A percentile compares a stretch with the other conserved stretches of the same genome.
Conservation (phyloP, 176 grass and related monocot species). For the Ensete glaucum region DNA sequence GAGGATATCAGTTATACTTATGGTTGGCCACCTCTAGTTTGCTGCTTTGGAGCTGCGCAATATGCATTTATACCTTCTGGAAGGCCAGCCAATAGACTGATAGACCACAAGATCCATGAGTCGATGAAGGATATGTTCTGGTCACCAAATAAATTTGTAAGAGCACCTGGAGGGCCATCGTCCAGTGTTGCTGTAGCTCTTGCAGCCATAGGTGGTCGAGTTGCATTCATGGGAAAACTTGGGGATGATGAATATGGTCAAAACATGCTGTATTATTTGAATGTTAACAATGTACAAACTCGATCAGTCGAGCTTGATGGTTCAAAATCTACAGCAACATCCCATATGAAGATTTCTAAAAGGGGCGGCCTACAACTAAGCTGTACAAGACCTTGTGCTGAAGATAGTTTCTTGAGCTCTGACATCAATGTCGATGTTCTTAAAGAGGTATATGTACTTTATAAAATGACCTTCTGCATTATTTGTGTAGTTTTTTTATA, state of each 20-base stretch:
- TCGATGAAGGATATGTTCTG: conserved; percentile 62
- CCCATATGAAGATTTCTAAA: conserved; percentile 55
- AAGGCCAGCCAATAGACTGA: conserved; percentile 55
- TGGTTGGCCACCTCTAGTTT: conserved; percentile 43
- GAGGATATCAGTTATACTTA: conserved; percentile 31
- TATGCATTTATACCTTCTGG: conserved; percentile 71
- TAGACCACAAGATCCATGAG: conserved; percentile 67
- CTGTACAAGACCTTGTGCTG: conserved; percentile 43
- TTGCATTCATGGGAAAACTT: conserved; percentile 85
- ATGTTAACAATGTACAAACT: conserved; percentile 56
- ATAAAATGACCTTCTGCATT: not conserved
- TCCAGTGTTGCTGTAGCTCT: conserved; percentile 69
- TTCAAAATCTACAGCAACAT: conserved; percentile 46
- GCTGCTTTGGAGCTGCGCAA: conserved; percentile 78
- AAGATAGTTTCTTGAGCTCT: conserved; percentile 58
- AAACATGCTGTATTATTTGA: conserved; percentile 51
- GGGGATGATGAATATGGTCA: conserved; percentile 66
- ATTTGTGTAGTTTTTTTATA: not conserved
- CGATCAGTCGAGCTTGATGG: conserved; percentile 35
- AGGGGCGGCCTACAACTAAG: conserved; percentile 36
- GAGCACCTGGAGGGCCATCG: conserved; percentile 68
- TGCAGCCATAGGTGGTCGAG: conserved; percentile 50
- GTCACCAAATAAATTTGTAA: conserved; percentile 56
- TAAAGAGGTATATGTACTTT: conserved; percentile 45
- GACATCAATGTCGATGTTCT: conserved; percentile 72